Evolutionary conservation across 1,139 yeast genomes (phyloP).

Genomic region (Lodderomyces metapsilosis): DNA sequence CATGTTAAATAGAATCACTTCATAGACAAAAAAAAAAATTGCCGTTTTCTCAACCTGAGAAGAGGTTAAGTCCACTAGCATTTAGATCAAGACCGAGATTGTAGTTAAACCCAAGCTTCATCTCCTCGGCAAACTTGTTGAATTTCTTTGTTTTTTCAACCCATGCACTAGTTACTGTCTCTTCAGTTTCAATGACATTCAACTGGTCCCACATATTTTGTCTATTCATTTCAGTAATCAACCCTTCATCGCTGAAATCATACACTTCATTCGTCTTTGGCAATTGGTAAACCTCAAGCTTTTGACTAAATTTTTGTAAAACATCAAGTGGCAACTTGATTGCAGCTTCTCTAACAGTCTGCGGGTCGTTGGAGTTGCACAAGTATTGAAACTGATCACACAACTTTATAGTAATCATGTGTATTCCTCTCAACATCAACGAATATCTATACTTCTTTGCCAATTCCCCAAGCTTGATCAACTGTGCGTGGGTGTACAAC

Average conservation of each 20-base stretch:
- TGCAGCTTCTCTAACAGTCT: background rate
- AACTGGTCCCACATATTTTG: constrained; percentile 5
- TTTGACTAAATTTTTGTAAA: constrained; percentile 3
- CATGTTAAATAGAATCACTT: background rate
- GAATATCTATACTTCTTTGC: constrained; percentile 7
- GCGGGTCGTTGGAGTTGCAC: background rate
- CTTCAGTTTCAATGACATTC: constrained; percentile 5
- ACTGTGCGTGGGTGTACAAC: constrained; percentile 3
- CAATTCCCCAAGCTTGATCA: constrained; percentile 1
- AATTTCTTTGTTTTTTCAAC: constrained; percentile 5
- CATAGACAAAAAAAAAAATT: background rate
- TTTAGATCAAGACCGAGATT: constrained; percentile 2
- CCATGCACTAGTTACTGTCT: constrained; percentile 13
- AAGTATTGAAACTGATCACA: constrained; percentile 1
- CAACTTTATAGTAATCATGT: constrained; percentile 7
- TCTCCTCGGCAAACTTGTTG: constrained; percentile 3
- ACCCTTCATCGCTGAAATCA: constrained; percentile 5
- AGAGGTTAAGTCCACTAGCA: background rate
- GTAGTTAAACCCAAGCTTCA: background rate
- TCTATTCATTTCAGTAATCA: constrained; percentile 3
- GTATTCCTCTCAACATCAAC: constrained; percentile 7
- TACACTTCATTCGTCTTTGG: background rate
- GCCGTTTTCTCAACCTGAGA: background rate
- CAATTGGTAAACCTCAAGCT: background rate
- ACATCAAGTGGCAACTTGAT: constrained; percentile 2